phyloP scores from a whole-genome alignment of 257 asterid species.

The Ophiorrhiza pumila region DNA sequence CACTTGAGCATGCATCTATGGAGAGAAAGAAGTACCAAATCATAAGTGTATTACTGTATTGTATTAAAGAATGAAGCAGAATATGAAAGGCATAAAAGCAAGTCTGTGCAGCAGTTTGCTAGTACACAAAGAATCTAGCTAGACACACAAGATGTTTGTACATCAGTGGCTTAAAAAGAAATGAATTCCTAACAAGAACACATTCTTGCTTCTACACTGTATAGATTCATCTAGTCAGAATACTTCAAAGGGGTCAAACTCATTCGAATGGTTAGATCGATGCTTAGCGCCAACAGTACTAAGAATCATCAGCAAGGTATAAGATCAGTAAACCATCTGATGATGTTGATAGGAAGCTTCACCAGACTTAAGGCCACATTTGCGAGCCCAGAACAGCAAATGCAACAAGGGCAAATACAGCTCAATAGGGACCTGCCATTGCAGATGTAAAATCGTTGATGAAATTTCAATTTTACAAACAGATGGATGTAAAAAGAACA shows the following conservation, averaged over 20 bases:
- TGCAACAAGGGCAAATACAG: slow-evolving; percentile 57
- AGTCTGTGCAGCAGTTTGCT: not conserved
- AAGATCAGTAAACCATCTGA: slow-evolving; percentile 41
- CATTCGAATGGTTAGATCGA: not conserved
- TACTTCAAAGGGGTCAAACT: not conserved
- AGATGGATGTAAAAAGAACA: not conserved
- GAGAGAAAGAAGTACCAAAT: not conserved
- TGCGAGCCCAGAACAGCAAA: slow-evolving; percentile 45
- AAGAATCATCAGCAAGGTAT: slow-evolving; percentile 46
- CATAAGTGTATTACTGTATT: not conserved
- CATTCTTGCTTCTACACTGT: not conserved
- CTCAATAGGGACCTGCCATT: slow-evolving; percentile 34
- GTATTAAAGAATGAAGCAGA: not conserved
- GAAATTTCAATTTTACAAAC: not conserved
- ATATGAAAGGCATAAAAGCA: not conserved
- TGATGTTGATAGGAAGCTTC: slow-evolving; percentile 40
- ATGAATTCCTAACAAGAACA: not conserved
- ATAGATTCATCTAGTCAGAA: not conserved
- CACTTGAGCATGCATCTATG: not conserved
- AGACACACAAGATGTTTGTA: not conserved
- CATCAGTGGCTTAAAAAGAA: not conserved
- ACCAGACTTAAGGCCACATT: slow-evolving; percentile 38
- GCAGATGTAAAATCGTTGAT: not conserved
- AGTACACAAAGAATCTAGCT: not conserved
- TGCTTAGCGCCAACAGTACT: not conserved